Base-by-base conservation (phyloP, 2,329 filamentous ascomycete species). In the Sarocladium strictum region DNA sequence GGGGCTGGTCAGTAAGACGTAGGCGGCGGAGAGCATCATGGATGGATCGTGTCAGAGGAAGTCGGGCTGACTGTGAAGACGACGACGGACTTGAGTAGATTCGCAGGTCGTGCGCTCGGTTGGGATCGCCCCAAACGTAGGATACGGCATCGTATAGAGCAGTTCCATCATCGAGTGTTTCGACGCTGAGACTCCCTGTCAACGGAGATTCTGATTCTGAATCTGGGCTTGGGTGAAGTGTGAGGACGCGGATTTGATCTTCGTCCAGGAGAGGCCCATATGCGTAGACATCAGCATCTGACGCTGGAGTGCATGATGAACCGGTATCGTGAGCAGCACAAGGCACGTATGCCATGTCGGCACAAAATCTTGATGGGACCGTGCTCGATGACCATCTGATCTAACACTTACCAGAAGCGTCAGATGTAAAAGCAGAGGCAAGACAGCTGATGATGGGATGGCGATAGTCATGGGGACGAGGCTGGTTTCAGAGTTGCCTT, bases 141-240 rank as follows among this genome's bases (percentile, higher is more conserved):
- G 69, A 71, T 52, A 71, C 63, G 24, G 68, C 61, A 27, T 69
- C 67, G 55, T 70, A 71, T 11, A 62, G 62, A 2, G 23, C 33
- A 4, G 54, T 49, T 49, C 53, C 50, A 49, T 27, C 11, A 33
- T 63, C 60, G 14, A 69, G 58, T 21, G 57, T 55, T 53, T 66
- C 63, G 9, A 60, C 43, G 2, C 54, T 54, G 23, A 69, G 62
- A 27, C 54, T 53, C 17, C 67, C 67, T 15, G 61, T 56, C 17
- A 69, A 57, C 21, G 65, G 65, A 11, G 47, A 26, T 7, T 63
- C 62, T 14, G 47, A 26, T 7, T 63, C 62, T 14, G 61, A 54
- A 9, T 61, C 62, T 3, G 55, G 56, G 5, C 66, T 66, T 2
- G 67, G 64, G 32, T 62, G 55, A n/a, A 69, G 60, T 7, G 62